Evolutionary conservation across 805 yeast species (phyloP).

Genomic region (Gaillardinia entomophila): DNA sequence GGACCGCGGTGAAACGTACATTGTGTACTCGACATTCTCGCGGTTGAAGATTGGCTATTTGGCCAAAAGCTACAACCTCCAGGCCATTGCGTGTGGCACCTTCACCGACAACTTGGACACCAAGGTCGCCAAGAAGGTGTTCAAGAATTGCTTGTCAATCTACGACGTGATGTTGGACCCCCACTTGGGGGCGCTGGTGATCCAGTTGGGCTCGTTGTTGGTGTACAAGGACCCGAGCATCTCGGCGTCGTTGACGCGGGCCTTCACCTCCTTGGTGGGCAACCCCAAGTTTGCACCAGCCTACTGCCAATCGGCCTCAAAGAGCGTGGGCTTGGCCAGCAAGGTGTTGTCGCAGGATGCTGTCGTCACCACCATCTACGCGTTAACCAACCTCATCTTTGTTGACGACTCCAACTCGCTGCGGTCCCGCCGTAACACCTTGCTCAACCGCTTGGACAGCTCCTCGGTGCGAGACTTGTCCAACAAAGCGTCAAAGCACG

Average conservation of each 20-base stretch:
- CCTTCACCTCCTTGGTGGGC: constrained; percentile 50
- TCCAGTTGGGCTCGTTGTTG: constrained; percentile 53
- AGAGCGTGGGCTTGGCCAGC: constrained; percentile 59
- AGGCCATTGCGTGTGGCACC: constrained; percentile 56
- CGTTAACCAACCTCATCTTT: constrained; percentile 68
- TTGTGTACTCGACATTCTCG: constrained; percentile 45
- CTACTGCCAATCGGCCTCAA: constrained; percentile 49
- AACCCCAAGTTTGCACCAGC: constrained; percentile 43
- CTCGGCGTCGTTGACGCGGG: constrained; percentile 35
- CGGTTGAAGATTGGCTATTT: constrained; percentile 46
- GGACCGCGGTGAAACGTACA: constrained; percentile 53
- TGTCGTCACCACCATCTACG: constrained; percentile 77
- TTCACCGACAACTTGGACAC: constrained; percentile 40
- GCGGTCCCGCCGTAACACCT: background rate
- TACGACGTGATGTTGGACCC: constrained; percentile 50
- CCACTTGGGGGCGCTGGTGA: constrained; percentile 43
- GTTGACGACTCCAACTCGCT: constrained; percentile 22
- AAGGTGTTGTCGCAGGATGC: constrained; percentile 72
- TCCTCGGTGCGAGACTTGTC: background rate
- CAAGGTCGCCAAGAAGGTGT: constrained; percentile 38
- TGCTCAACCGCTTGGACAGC: background rate
- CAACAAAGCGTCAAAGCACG: background rate
- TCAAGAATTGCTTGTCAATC: constrained; percentile 47
- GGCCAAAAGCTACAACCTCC: constrained; percentile 52
- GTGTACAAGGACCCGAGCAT: constrained; percentile 35